Base-by-base conservation (phyloP, 1,139 yeast genomes). In the Nakaseomyces kungkrabaensis region DNA sequence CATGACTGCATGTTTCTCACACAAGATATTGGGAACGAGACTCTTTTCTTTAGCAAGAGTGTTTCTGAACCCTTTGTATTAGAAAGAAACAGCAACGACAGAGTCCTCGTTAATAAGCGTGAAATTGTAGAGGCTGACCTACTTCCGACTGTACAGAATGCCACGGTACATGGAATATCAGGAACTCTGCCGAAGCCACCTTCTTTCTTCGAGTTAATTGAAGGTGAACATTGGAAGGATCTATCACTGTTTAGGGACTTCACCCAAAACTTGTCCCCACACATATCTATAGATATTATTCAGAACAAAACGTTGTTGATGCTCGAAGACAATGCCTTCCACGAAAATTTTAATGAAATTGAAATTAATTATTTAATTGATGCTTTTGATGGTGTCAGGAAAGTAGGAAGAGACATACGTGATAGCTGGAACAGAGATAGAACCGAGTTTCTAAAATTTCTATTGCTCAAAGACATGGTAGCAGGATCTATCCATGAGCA, bases 161-260 rank as follows among this genome's bases (percentile, higher is more conserved):
- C 95, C 0, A 78, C 79, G 29, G 80, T 90, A 6, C 95, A 87
- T 54, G 92, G 88, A 0, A 72, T 87, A 3, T 83, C 82, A 53
- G 60, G 69, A 7, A 60, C 82, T 5, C 59, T 59, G 4, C 29
- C 31, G 4, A 43, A 48, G 26, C 53, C 57, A 4, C 51, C 50
- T 27, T 13, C 47, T 17, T 26, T 52, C 9, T 32, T 22, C 3
- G 48, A 37, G 5, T 11, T 46, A 6, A 25, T 52, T 13, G 33
- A 33, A 4, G 17, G 33, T 4, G 25, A 43, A 17, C 42, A 27
- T 41, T 17, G 34, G 9, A 37, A 38, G n/a, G 50, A 44, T 5
- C 33, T 43, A 10, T 29, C 24, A 4, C 31, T 49, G 11, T 45
- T 26, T 29, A 43, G 32, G 34, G 33, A 34, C 22, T 42, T 47